Evolutionary conservation across 371 early-diverging fungal species (phyloP), one percentile per base, ranked within the genome.

Genomic region (Rhizopus microsporus): DNA sequence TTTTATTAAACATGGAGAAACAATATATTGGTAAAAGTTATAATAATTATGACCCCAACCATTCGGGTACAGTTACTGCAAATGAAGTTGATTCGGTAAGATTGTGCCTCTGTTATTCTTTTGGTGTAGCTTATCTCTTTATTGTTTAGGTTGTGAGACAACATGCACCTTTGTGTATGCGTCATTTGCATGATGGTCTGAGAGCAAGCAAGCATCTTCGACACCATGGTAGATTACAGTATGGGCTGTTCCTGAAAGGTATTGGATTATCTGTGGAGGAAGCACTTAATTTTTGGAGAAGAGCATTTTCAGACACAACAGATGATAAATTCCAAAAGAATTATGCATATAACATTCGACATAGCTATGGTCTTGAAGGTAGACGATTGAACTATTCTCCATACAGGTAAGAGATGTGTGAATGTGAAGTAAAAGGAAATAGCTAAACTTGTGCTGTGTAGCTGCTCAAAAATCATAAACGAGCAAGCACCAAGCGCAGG

Each of bases 301-400:
- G 70, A 54, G 81, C 88, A 51, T 86, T 98, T 80, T 68, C 77
- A 38, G 85, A 83, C 37, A 68, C 87, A 42, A 85, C 90, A n/a
- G 94, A 91, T 48, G 95, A 94, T 53, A 85, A 91, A 61, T 99
- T 99, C 72, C 82, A 92, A 57, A 99, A 85, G 65, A 85, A 82
- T 12, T 97, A 99, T 62, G 85, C 95, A 16, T 99, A 99, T 78
- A 93, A 93, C 63, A 88, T 99, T 56, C 84, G 99, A 35, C 97
- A 98, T 81, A 95, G 91, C 68, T 99, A 99, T 75, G 99, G 99
- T 51, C 66, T 91, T 65, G 99, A 99, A 73, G 99, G 99, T 30
- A 92, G 89, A 51, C 89, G 98, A 13, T 86, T 85, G 9, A 88
- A 96, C 67, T 99, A 98, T 74, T 77, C 83, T 8, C 92, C 98